Evolutionary conservation across 2,329 filamentous ascomycete species (phyloP), one percentile per base, ranked within the genome.

Genomic region (Diaporthe sp.): DNA sequence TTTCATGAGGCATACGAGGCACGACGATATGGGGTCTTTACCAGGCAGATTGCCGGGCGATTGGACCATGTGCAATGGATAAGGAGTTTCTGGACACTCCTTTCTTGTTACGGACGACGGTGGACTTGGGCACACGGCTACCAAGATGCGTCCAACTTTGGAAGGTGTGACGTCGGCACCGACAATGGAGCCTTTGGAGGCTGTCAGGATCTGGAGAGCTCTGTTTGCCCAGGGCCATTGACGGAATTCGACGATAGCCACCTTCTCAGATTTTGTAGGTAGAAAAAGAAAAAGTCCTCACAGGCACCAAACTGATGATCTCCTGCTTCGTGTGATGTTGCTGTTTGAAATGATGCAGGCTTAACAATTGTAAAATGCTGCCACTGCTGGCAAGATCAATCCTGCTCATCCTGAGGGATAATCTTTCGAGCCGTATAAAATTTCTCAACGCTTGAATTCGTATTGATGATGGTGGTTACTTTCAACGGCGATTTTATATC

Each of bases 141-240:
- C 8, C 39, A 13, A 17, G 22, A 39, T 39, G 65, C 12, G 19
- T 28, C 65, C 31, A 10, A 28, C 46, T 39, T n/a, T 31, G 25
- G 49, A 44, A 8, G 13, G 31, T 39, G 62, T 46, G 62, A 39
- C 46, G 17, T 39, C 31, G 31, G 13, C 46, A 28, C 15, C 61
- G 17, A n/a, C 4, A n/a, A 15, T 68, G 31, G 62, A 51, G 19
- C 19, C 25, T 15, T 53, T 19, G 46, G 31, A 53, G 9, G 34
- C 46, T 68, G 46, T 13, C 39, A 25, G 31, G 62, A 53, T 55
- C 44, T 55, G 58, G 70, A 62, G 51, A 34, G 70, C 59, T 65
- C 58, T 73, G 12, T 44, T 62, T 62, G 37, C 49, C n/a, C 44
- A 58, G 34, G 17, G 10, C 39, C 42, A 58, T 25, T 31, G 28